These are phyloP conservation scores for Acacia concinna DNA, from an alignment of 331 rosid genomes.

Conservation along the genomic window DNA sequence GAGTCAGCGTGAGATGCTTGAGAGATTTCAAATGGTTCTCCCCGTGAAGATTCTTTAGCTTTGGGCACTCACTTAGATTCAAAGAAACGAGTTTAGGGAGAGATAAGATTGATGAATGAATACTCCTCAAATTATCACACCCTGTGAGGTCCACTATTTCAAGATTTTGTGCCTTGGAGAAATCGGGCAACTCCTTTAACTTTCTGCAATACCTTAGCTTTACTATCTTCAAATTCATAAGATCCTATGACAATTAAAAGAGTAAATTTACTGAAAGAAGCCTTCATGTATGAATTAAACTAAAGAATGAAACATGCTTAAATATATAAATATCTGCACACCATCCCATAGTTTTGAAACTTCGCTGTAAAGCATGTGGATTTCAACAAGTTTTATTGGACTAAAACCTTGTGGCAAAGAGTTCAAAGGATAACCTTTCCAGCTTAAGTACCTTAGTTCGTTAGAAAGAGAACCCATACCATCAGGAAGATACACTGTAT, in stretches of 20 bases:
- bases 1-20: background rate
- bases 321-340: background rate
- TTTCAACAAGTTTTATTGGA: conserved; percentile 34
- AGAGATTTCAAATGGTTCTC: background rate
- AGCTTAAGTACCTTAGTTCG: background rate
- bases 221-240: background rate
- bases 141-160: background rate
- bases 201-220: fast-evolving
- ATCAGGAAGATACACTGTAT: background rate
- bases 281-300: background rate
- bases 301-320: background rate
- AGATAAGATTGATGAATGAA: conserved; percentile 16
- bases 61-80: fast-evolving
- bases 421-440: background rate
- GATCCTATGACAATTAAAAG: background rate
- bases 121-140: background rate
- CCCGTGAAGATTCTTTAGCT: background rate
- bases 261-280: background rate
- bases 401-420: background rate
- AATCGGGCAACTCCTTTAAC: conserved; percentile 5
- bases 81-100: background rate
- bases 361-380: conserved; percentile 7
- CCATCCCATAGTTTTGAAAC: background rate
- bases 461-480: background rate
- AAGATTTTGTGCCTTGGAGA: background rate